phyloP scores from a whole-genome alignment of 2,329 filamentous ascomycete genomes.

The Juglanconis sp. region DNA sequence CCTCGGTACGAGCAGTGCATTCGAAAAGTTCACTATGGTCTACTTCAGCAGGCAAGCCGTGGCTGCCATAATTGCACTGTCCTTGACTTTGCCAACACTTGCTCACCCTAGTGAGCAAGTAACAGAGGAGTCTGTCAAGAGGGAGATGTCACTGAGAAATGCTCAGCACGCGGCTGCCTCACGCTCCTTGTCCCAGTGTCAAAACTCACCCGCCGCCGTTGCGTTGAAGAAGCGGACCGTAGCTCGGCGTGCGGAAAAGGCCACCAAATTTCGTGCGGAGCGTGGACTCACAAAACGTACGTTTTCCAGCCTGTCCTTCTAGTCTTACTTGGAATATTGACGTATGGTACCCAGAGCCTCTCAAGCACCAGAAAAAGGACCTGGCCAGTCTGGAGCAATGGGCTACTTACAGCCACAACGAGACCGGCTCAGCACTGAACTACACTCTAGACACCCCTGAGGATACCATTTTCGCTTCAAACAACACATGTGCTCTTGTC shows the following conservation, averaged over 20 bases:
- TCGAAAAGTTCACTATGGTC: background rate
- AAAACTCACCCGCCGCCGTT: background rate
- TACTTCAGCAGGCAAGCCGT: background rate
- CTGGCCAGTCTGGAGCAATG: no score
- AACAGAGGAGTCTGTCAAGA: background rate
- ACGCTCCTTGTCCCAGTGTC: background rate
- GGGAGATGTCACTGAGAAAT: background rate
- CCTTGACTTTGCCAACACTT: background rate
- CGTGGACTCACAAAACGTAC: background rate
- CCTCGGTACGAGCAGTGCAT: background rate
- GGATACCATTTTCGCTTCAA: background rate
- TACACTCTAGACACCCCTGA: background rate
- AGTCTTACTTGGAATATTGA: no score
- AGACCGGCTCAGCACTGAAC: background rate
- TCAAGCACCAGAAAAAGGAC: no score
- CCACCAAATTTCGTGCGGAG: background rate
- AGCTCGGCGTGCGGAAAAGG: background rate
- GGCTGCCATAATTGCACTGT: background rate
- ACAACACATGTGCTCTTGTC: conserved; percentile 24
- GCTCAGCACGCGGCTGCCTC: background rate
- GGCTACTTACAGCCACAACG: background rate
- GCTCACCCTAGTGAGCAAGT: background rate
- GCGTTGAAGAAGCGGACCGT: background rate
- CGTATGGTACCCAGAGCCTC: no score
- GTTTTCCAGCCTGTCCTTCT: no score